A percentile compares a stretch with the other conserved stretches of the same genome.
These are phyloP conservation scores for Antarctomyces pellizariae DNA, from an alignment of 495 filamentous ascomycete genomes.

Conservation along the genomic window DNA sequence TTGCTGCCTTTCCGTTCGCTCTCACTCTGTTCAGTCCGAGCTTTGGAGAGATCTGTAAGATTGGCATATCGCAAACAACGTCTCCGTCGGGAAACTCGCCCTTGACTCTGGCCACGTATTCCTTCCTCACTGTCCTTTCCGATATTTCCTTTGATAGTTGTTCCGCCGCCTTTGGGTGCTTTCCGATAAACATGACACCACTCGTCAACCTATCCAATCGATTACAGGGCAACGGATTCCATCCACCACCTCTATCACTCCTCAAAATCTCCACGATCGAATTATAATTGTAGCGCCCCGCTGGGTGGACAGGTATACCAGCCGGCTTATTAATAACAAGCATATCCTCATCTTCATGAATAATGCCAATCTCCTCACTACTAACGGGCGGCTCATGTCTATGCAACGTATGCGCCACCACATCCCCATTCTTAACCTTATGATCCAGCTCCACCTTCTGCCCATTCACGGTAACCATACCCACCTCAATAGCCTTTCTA, in stretches of 20 bases:
- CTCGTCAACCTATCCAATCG: slow-evolving; percentile 84
- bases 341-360: slow-evolving; percentile 78
- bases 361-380: slow-evolving; percentile 48
- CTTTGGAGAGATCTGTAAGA: slow-evolving; percentile 85
- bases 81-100: slow-evolving; percentile 73
- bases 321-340: slow-evolving; percentile 94
- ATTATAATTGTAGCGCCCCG: slow-evolving; percentile 89
- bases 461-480: slow-evolving; percentile 51
- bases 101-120: slow-evolving; percentile 79
- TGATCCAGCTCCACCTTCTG: slow-evolving; percentile 26
- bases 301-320: slow-evolving; percentile 82
- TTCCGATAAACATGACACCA: slow-evolving; percentile 94
- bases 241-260: slow-evolving; percentile 43
- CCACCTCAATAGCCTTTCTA: slow-evolving; percentile 55
- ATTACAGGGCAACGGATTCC: slow-evolving; percentile 65
- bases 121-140: slow-evolving; percentile 61
- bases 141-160: slow-evolving; percentile 45
- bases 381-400: slow-evolving; percentile 89
- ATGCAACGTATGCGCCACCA: slow-evolving; percentile 83
- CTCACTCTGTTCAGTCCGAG: slow-evolving; percentile 81
- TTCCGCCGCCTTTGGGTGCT: slow-evolving; percentile 58
- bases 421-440: slow-evolving; percentile 53
- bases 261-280: slow-evolving; percentile 83
- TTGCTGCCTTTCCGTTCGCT: slow-evolving; percentile 73
- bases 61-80: slow-evolving; percentile 75